phyloP scores from a whole-genome alignment of 2,329 filamentous ascomycete species.

The Monosporascus sp. region DNA sequence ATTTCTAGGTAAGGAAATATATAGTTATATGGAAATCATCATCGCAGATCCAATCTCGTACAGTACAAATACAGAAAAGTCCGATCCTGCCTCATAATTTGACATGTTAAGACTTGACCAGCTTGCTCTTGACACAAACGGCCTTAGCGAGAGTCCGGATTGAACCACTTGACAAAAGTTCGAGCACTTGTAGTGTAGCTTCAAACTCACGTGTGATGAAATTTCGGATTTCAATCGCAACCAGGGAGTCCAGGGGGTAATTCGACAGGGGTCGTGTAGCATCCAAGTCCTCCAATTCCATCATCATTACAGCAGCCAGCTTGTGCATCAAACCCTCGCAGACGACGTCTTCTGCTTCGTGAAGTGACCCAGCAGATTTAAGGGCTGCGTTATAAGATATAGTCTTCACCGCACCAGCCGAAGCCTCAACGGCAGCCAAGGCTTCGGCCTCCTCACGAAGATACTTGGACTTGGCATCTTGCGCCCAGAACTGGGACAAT shows the following conservation, averaged over 20 bases:
- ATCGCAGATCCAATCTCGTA: no score
- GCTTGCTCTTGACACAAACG: conserved; percentile 43
- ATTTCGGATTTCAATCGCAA: conserved; percentile 46
- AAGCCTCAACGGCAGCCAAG: conserved; percentile 29
- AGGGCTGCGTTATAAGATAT: conserved; percentile 41
- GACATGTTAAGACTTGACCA: conserved; percentile 23
- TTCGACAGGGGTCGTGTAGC: conserved; percentile 34
- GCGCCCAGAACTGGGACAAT: conserved; percentile 46
- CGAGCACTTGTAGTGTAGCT: conserved; percentile 48
- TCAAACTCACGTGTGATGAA: conserved; percentile 46
- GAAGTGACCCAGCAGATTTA: conserved; percentile 35
- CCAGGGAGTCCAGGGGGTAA: conserved; percentile 43
- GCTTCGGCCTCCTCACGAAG: conserved; percentile 38
- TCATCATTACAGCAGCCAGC: conserved; percentile 43
- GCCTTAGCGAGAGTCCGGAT: conserved; percentile 43
- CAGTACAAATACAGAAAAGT: not conserved
- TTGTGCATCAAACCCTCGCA: conserved; percentile 42
- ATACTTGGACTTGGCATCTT: conserved; percentile 49
- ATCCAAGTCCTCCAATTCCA: conserved; percentile 45
- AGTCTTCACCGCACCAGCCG: conserved; percentile 15
- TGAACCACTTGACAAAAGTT: conserved; percentile 47
- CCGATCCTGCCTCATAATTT: not conserved
- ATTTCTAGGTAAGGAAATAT: no score
- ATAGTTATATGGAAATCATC: no score
- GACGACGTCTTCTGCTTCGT: conserved; percentile 41